A percentile compares a stretch with the other conserved stretches of the same genome.
phyloP scores from a whole-genome alignment of 2,329 filamentous ascomycete species.

The Alternaria viburni region DNA sequence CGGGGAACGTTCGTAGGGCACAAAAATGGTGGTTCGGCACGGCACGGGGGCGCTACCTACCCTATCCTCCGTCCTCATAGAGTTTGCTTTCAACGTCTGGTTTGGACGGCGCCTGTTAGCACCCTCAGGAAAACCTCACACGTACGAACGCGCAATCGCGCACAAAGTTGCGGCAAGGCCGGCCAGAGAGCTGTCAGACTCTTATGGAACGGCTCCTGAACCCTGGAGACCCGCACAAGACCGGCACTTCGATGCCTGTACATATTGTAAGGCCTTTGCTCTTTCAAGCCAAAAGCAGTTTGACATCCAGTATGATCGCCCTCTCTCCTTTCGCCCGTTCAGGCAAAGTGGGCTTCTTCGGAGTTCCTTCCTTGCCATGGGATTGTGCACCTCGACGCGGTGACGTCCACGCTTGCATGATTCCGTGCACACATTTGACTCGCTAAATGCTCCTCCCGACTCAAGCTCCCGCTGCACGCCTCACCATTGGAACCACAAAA shows the following conservation, averaged over 20 bases:
- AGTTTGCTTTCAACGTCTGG: background rate
- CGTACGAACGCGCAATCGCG: background rate
- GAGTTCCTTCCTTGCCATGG: background rate
- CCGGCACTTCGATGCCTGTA: conserved; percentile 4
- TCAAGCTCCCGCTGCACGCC: conserved; percentile 6
- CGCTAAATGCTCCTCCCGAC: conserved; percentile 2
- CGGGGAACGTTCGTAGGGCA: background rate
- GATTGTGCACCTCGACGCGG: background rate
- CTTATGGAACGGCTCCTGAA: conserved; percentile 1
- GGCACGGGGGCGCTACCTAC: conserved; percentile 2
- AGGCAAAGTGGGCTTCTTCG: background rate
- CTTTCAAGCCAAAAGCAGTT: background rate
- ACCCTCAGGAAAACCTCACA: background rate
- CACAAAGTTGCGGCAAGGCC: background rate
- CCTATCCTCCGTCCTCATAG: background rate
- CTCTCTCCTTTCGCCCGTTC: conserved; percentile 3
- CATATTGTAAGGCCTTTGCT: background rate
- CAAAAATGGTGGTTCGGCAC: conserved; percentile 1
- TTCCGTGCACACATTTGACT: conserved; percentile 1
- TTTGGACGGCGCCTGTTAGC: background rate
- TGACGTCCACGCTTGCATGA: conserved; percentile 6
- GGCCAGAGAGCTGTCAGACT: conserved; percentile 1
- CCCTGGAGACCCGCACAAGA: background rate
- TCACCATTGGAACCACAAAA: background rate
- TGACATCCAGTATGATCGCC: background rate